Evolutionary conservation across 2,329 filamentous ascomycete genomes (phyloP), one percentile per base, ranked within the genome.

Genomic region (Fusarium sacchari): DNA sequence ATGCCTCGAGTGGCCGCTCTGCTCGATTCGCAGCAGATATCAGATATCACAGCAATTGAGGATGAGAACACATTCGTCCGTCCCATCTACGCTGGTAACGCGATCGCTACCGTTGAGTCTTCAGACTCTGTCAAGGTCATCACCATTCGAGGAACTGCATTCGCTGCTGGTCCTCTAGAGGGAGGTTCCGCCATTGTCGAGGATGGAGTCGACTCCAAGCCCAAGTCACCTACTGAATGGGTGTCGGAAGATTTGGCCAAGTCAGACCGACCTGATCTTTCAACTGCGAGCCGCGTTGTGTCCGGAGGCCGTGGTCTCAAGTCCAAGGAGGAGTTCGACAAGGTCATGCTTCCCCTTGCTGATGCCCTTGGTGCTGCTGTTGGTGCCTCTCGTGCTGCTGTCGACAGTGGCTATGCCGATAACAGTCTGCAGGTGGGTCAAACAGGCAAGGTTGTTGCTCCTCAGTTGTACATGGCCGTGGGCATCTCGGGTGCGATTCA

Each of bases 391-490:
- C 91, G 96, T 78, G 96, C 96, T 24, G 96, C 96, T 15, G 96
- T 99, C 44, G 96, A 99, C 84, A 97, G 94, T 78, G 96, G 96
- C 10, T 99, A 98, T 80, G 96, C 96, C 36, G 96, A 99, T 86
- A 99, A 99, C 88, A 97, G 94, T 83, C 86, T 99, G 77, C 96
- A 99, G 85, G 96, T 99, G 74, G 96, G 96, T 50, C 96, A 99
- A 88, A 99, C 96, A 20, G 96, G 96, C 79, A 99, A 99, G 89
- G 97, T 98, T 71, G 96, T 99, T 61, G 96, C 96, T 52, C 96
- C 96, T 67, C 92, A 99, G 83, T 86, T 99, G 69, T 99, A 99
- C 82, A 88, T 99, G 76, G 97, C 95, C 60, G 95, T 96, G 18
- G 96, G 96, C 80, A 98, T 99, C 78, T 97, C 94, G 14, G 96